Evolutionary conservation across 2,329 filamentous ascomycete genomes (phyloP), one percentile per base, ranked within the genome.

Genomic region (Pyrenochaeta sp.): DNA sequence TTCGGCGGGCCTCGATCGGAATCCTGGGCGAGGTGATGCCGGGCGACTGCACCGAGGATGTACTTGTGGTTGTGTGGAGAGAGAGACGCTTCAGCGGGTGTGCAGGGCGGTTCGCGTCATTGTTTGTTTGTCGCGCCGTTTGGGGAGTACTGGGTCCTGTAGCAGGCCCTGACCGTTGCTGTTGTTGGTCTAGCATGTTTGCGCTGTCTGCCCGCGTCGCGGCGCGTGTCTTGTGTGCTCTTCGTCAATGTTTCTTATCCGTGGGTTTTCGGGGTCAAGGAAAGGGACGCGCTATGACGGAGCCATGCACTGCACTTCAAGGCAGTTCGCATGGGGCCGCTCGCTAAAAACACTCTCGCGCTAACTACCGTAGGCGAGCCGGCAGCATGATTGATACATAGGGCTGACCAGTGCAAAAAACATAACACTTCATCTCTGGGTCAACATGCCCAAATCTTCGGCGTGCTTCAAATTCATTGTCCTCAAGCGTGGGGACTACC

Each of bases 61-160:
- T 69, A 53, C 64, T 68, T 44, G 71, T 57, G 41, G 69, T 60
- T 27, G 70, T 65, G 58, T 72, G 64, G 43, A 78, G 69, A 18
- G 75, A 76, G 49, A 76, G 72, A 45, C 73, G 72, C 37, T 75
- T 73, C 49, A 71, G 60, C 23, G 72, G 64, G 45, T 69, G 66
- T 41, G 70, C 60, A 50, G 74, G 68, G 48, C 65, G 66, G 47
- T 56, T 66, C 58, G 67, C 61, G 61, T 75, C 67, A 55, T 68
- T 73, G 67, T 72, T 75, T 74, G 66, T 73, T 70, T 69, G 66
- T 53, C 56, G 64, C 45, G 58, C 51, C 33, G 45, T 42, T 45
- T 58, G 47, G 15, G 61, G 56, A 15, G 46, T 61, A 45, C 32
- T 41, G 31, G 45, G 45, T 40, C 58, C 48, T 33, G 56, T 45